Evolutionary conservation across 495 filamentous ascomycete genomes (phyloP), one percentile per base, ranked within the genome.

Genomic region (Xylaria nigripes): DNA sequence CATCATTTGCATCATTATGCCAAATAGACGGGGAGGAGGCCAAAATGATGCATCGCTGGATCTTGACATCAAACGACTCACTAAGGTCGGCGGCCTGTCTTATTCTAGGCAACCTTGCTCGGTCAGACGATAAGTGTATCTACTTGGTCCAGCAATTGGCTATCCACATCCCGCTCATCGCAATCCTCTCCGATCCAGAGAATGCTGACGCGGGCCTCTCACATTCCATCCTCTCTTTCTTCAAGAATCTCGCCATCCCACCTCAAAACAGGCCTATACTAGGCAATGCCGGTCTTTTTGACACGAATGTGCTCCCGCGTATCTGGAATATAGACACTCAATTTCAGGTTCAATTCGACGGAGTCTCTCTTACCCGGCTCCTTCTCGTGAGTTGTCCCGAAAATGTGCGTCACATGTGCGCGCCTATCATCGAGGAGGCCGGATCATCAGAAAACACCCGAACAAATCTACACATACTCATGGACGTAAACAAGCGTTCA

Each of bases 231-330:
- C 73, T 89, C 7, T 79, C 85, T n/a, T 88, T 90, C 59, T 70
- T 90, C 50, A 91, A 88, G 61, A 92, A 93, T 59, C 74, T 92
- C 2, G 84, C 86, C 30, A 82, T 92, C 51, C 79, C 85, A 2
- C 62, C 72, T 8, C 69, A 70, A 5, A 90, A 90, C 60, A 87
- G 85, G 51, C 48, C 68, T 25, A 57, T 66, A 8, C 66, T 92
- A 4, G 86, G 80, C 7, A 61, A 75, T 10, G 71, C 78, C 0
- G 79, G 76, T 0, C 71, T 82, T 1, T 66, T 76, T 13, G 57
- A 63, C 12, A 36, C 78, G 5, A 60, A 70, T 23, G 69, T 77
- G 1, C 73, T 89, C 19, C 80, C 86, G 2, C 72, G 69, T 0
- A 68, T 89, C 42, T 85, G 85, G 80, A 70, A 68, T 6, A 71